Evolutionary conservation across 139 green algal genomes (phyloP), one percentile per base, ranked within the genome.

Genomic region (Micractinium conductrix): DNA sequence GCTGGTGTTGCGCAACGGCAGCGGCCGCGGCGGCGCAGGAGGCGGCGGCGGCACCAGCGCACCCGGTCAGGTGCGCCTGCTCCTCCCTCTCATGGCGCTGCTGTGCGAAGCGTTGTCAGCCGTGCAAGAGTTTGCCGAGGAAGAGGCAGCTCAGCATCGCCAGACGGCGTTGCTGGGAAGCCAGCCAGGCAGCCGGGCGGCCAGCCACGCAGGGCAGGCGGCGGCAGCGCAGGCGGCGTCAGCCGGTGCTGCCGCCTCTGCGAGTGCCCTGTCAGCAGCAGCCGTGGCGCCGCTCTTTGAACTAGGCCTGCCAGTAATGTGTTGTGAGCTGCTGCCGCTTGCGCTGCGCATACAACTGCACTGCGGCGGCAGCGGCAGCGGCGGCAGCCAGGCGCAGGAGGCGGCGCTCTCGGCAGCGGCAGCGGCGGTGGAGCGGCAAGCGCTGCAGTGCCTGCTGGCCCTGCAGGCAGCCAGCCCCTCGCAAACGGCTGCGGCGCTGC

Each of bases 241-340:
- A 62, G 37, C 80, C 50, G 63, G 70, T 55, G 37, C 63, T 55
- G 65, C 71, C 71, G 78, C 76, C 24, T 14, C 40, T 69, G 70
- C 78, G 69, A 62, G 63, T 22, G 60, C 80, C 0, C 21, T 28
- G 12, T 45, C 65, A 0, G 69, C 76, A 2, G 5, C 63, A 0
- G 65, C 83, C 4, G 65, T 88, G 60, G 50, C 78, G 40, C 85
- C 88, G 9, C 50, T 92, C 2, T 37, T 89, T 38, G 79, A 85
- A 40, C 67, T 28, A 9, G 78, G 75, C 35, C 19, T 88, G 74
- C 62, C 70, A 26, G 33, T 21, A 10, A 42, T 48, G 21, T 76
- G 85, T 67, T 74, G 85, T 65, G 83, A 90, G 73, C 35, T 88
- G 40, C 38, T 60, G 35, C 44, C 50, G 2, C 17, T 44, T 8